Base-by-base conservation (phyloP, 2,329 filamentous ascomycete species). In the Colletotrichum ledebouriae region DNA sequence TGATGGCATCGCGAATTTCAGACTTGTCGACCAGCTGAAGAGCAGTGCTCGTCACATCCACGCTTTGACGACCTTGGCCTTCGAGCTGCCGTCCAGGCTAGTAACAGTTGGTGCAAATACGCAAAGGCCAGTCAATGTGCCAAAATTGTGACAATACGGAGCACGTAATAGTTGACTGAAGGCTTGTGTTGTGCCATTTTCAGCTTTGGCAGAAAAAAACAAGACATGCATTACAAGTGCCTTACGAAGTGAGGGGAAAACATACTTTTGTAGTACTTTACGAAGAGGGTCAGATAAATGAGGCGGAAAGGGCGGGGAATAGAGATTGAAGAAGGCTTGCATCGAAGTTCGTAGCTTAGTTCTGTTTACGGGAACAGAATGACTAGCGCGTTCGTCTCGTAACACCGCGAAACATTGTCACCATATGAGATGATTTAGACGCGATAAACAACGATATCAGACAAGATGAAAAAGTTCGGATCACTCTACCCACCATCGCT, bases 281-380 rank as follows among this genome's bases (percentile, higher is more conserved):
- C 6, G 7, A 33, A 4, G 13, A 17, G 33, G 22, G 37, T 33
- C 5, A 34, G 11, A 55, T 2, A 42, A 57, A n/a, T 25, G 53
- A 57, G 53, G 53, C 53, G 53, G n/a, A 13, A 12, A 13, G 22
- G 42, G 53, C 37, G 53, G 53, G 34, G 52, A 41, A 41, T 11
- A 41, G 17, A 22, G 9, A 37, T 2, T 15, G 34, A 41, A n/a
- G 53, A 57, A 42, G 20, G 34, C 42, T 57, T 57, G 53, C 20
- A 42, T 42, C 53, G 15, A 57, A 44, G n/a, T 57, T 25, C 37
- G 20, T 12, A 57, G 53, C 53, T 57, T 42, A 57, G 42, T 37
- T 57, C 12, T 57, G 37, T 57, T 42, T 57, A 49, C 12, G 37
- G 10, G 10, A 12, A 7, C 6, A 39, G n/a, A 20, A 57, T 57